Conservation (phyloP, 345 rosid genomes). For the Pugionium dolabratum region DNA sequence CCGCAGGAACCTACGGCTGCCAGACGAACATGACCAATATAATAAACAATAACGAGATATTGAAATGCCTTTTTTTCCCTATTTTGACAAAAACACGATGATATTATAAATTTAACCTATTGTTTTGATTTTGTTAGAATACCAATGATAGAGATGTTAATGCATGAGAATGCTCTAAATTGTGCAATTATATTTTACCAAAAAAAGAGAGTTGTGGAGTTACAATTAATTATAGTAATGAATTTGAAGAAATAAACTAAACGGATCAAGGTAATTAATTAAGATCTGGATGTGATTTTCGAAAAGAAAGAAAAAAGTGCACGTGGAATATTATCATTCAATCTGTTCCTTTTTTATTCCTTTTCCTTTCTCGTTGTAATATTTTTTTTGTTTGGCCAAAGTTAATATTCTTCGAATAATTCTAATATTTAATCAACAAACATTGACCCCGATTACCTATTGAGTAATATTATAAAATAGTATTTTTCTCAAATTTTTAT, state of each 20-base stretch:
- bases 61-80: not conserved
- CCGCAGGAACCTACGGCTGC: no score
- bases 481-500: no score
- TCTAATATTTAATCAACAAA: not conserved
- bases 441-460: no score
- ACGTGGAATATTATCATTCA: conserved; percentile 33
- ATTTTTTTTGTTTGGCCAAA: conserved; percentile 2
- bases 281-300: not conserved
- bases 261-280: conserved; percentile 28
- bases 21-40: no score
- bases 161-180: no score
- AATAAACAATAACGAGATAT: not conserved
- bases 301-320: not conserved
- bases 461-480: no score
- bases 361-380: not conserved
- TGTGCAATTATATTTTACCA: no score
- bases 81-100: not conserved
- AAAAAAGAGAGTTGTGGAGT: not conserved
- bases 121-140: no score
- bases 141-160: no score
- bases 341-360: not conserved
- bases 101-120: no score
- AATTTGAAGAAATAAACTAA: not conserved
- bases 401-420: conserved; percentile 18
- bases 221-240: not conserved